Percentiles rank a stretch among this genome's conserved stretches.
Evolutionary conservation across 208 protist genomes (phyloP).

Genomic region (Trichomonas vaginalis): DNA sequence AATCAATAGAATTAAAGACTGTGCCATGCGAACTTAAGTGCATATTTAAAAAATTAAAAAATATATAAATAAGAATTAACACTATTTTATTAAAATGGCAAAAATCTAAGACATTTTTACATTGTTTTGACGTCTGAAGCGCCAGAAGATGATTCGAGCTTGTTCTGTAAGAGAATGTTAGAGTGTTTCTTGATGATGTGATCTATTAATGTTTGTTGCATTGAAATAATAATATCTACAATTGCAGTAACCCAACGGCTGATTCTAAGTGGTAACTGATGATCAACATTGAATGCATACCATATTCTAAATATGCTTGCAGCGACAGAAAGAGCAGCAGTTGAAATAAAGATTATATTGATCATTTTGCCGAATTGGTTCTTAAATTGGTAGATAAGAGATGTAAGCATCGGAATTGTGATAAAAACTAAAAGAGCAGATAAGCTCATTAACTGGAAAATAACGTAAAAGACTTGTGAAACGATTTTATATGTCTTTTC

Average conservation of each 20-base stretch:
- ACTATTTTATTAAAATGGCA: too few relatives aligned
- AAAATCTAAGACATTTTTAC: too few relatives aligned
- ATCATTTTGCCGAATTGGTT: neutral
- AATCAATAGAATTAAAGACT: too few relatives aligned
- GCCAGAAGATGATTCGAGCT: too few relatives aligned
- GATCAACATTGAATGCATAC: neutral
- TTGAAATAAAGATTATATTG: neutral
- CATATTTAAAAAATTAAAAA: too few relatives aligned
- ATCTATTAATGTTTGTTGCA: neutral
- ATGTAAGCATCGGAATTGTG: neutral
- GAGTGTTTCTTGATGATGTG: neutral
- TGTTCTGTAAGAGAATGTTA: too few relatives aligned
- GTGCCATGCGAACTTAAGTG: too few relatives aligned
- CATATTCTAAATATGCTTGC: neutral
- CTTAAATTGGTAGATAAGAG: neutral
- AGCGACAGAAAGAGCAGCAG: neutral
- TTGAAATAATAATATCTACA: neutral
- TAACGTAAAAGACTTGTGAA: neutral
- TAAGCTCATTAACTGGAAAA: neutral
- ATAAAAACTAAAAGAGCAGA: neutral
- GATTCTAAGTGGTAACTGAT: neutral
- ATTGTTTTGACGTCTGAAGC: too few relatives aligned
- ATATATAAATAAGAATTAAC: too few relatives aligned
- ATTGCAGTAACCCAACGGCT: neutral
- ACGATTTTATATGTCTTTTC: neutral